Percentiles rank a stretch among this genome's conserved stretches.
phyloP scores from a whole-genome alignment of 345 rosid species.

The Noccaea caerulescens region DNA sequence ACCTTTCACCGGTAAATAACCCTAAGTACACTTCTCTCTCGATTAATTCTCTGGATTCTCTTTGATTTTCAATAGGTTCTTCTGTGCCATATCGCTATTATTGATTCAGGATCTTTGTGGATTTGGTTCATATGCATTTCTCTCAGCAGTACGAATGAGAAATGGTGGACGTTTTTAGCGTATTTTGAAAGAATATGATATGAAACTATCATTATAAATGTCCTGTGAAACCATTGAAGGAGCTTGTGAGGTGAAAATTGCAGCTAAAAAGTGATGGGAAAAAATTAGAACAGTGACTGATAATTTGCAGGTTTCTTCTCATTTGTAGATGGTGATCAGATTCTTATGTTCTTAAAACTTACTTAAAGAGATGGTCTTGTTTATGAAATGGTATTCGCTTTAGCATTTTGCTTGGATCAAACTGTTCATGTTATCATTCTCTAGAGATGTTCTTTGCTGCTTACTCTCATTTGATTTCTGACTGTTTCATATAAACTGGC shows the following conservation, averaged over 20 bases:
- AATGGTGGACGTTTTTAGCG: background rate
- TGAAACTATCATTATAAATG: background rate
- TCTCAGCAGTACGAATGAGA: background rate
- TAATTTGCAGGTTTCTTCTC: background rate
- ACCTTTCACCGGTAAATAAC: slow-evolving; percentile 64
- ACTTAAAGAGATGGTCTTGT: background rate
- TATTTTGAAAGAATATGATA: background rate
- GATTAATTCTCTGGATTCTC: background rate
- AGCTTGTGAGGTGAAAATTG: background rate
- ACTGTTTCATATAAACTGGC: slow-evolving; percentile 5
- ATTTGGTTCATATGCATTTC: background rate
- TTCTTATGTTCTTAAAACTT: background rate
- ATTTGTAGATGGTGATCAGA: background rate
- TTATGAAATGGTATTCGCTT: background rate
- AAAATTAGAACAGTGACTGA: background rate
- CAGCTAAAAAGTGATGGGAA: background rate
- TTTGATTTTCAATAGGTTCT: background rate
- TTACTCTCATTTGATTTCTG: background rate
- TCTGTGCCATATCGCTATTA: background rate
- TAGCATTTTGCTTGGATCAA: background rate
- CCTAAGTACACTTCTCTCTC: background rate
- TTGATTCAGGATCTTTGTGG: background rate
- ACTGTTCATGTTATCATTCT: background rate
- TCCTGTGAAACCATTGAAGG: background rate
- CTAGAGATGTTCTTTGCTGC: background rate